Evolutionary conservation across 805 yeast species (phyloP), one percentile per base, ranked within the genome.

Genomic region (Nakazawaea molendinolei): DNA sequence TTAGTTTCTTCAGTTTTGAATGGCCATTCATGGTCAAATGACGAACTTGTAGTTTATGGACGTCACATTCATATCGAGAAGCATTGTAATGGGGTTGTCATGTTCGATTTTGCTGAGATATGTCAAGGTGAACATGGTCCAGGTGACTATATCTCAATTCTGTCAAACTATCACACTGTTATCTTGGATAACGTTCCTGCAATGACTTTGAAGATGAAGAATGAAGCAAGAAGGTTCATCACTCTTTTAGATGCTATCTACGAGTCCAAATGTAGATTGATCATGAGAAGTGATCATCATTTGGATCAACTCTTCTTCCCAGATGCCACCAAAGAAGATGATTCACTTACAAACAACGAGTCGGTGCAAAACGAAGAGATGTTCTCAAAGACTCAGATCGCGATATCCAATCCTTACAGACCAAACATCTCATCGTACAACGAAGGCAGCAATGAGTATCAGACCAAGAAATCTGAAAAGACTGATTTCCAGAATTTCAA

Each of bases 391-490:
- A 79, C 86, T 0, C 66, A 67, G 15, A 68, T 76, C 36, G 85
- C 76, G 20, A 50, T 79, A 38, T 56, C 64, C 2, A 69, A 71
- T 36, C 89, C 89, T 3, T 79, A 78, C 47, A 58, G 89, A 40
- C 87, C 89, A 3, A 81, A 80, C 38, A 69, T 75, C 7, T 63
- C 83, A 4, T 67, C 80, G 3, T 80, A 81, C 47, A 76, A 74
- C 44, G 74, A 71, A 39, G 67, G 63, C 18, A 52, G 50, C 28
- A 56, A 58, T 30, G 57, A 54, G 13, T 66, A 55, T 44, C 39
- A 42, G 12, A 16, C 43, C 29, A 23, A 33, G 2, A 21, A 19
- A 3, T 29, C 39, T 8, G 42, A 39, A 20, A 35, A 43, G 5
- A 56, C 56, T 8, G 62, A 74, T 46, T 75, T 65, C 45, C 61